Evolutionary conservation across 768 basidiomycete species (phyloP).

Genomic region (Kwoniella sp.): DNA sequence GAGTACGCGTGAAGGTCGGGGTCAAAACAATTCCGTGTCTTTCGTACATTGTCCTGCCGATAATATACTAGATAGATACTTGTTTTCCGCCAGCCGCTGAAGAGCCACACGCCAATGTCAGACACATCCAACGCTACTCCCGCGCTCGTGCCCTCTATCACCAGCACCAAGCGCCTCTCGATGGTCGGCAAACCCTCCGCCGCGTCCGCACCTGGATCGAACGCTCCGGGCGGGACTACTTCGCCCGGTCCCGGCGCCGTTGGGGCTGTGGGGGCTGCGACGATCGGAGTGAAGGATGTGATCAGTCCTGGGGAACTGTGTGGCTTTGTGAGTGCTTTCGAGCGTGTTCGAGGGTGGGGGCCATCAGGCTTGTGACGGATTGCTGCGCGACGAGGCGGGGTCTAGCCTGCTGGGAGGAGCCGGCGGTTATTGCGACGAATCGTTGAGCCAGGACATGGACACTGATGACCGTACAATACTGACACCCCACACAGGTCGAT

Average conservation of each 20-base stretch:
- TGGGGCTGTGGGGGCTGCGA: background rate
- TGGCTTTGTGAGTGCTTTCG: conserved; percentile 67
- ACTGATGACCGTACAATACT: background rate
- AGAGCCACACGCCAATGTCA: too few relatives aligned
- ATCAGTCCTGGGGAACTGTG: conserved; percentile 88
- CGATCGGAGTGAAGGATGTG: conserved; percentile 28
- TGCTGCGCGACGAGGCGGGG: too few relatives aligned
- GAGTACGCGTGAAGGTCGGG: too few relatives aligned
- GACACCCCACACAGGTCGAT: conserved; percentile 62
- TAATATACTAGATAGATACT: too few relatives aligned
- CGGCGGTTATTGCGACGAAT: background rate
- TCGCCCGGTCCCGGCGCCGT: background rate
- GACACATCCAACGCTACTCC: too few relatives aligned
- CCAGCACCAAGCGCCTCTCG: conserved; percentile 29
- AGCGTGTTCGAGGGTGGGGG: conserved; percentile 1
- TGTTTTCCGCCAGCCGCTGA: too few relatives aligned
- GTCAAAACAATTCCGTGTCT: too few relatives aligned
- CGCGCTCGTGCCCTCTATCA: conserved; percentile 18
- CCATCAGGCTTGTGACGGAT: background rate
- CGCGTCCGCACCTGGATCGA: background rate
- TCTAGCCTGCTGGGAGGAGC: too few relatives aligned
- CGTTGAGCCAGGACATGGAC: background rate
- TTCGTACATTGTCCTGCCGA: too few relatives aligned
- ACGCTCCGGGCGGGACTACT: background rate
- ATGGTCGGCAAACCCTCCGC: conserved; percentile 5